Conservation (phyloP, 2,329 filamentous ascomycete genomes). For the Colletotrichum liaoningense region DNA sequence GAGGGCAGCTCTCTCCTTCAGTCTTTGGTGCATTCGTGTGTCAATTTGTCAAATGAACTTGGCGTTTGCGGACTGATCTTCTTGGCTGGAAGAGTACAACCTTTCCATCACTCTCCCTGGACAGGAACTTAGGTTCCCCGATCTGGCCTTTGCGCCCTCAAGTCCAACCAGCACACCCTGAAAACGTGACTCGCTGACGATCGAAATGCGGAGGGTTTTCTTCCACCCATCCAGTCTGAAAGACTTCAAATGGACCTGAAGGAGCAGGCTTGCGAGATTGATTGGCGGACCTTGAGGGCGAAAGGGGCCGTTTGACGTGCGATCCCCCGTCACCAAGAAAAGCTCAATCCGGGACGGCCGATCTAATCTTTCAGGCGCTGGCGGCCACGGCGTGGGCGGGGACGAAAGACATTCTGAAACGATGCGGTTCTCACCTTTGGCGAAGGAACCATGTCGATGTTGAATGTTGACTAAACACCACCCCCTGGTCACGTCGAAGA, state of each 20-base stretch:
- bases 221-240: neutral
- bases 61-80: neutral
- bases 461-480: neutral
- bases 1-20: neutral
- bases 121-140: neutral
- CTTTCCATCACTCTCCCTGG: neutral
- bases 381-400: constrained; percentile 17
- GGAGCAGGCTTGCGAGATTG: neutral
- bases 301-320: neutral
- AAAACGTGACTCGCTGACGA: neutral
- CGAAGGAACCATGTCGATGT: constrained; percentile 7
- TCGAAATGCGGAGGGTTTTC: neutral
- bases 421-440: neutral
- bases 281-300: constrained; percentile 6
- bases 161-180: neutral
- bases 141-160: neutral
- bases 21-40: neutral
- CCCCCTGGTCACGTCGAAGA: neutral
- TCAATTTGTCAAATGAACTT: constrained; percentile 4
- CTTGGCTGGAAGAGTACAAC: neutral
- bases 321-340: constrained; percentile 28
- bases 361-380: constrained; percentile 17
- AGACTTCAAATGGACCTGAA: neutral
- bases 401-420: constrained; percentile 23
- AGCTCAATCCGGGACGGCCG: constrained; percentile 12